Evolutionary conservation across 495 filamentous ascomycete genomes (phyloP).

Genomic region (Daldinia grandis): DNA sequence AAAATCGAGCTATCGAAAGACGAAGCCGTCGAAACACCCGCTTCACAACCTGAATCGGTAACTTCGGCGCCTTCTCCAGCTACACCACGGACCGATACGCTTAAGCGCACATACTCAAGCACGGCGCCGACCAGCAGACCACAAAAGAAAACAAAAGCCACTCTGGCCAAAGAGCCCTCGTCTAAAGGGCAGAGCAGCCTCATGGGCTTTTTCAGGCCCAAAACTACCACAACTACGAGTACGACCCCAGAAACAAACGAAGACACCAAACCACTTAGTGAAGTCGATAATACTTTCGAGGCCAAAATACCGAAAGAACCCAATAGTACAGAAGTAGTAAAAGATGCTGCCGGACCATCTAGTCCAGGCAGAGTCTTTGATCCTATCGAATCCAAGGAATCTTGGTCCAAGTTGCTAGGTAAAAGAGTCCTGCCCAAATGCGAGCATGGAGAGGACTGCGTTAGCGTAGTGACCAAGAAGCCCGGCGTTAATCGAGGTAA

Average conservation of each 20-base stretch:
- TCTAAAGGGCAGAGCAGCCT: slow-evolving; percentile 75
- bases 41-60: slow-evolving; percentile 29
- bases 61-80: slow-evolving; percentile 29
- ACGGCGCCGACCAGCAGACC: slow-evolving; percentile 40
- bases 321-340: background rate
- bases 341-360: background rate
- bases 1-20: background rate
- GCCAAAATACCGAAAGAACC: slow-evolving; percentile 8
- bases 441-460: slow-evolving; percentile 89
- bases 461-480: slow-evolving; percentile 83
- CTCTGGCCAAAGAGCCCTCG: slow-evolving; percentile 47
- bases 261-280: slow-evolving; percentile 5
- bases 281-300: slow-evolving; percentile 29
- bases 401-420: slow-evolving; percentile 85
- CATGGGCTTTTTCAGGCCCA: slow-evolving; percentile 83
- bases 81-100: slow-evolving; percentile 24
- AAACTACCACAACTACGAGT: slow-evolving; percentile 36
- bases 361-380: slow-evolving; percentile 63
- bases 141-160: slow-evolving; percentile 52
- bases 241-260: slow-evolving; percentile 1
- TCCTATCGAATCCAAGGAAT: slow-evolving; percentile 77
- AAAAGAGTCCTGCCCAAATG: slow-evolving; percentile 78
- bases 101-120: slow-evolving; percentile 50
- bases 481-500: slow-evolving; percentile 76
- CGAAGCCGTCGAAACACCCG: slow-evolving; percentile 1